Conservation (phyloP, 1,139 yeast species). For the Taphrina flavorubra region DNA sequence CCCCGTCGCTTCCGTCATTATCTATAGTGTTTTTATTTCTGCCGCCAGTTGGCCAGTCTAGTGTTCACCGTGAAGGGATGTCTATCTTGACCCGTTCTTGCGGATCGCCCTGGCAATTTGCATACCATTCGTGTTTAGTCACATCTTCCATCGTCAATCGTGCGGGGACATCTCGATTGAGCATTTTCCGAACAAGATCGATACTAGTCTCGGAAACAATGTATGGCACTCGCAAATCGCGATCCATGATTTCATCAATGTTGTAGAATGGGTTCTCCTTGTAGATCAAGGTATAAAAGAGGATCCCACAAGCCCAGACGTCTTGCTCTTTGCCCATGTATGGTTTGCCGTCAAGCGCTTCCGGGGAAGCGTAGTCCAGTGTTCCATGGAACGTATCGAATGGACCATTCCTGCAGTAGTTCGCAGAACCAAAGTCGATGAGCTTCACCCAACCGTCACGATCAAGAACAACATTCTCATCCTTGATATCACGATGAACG, state of each 20-base stretch:
- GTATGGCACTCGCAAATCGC: slow-evolving; percentile 72
- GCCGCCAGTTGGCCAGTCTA: background rate
- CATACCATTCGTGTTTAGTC: slow-evolving; percentile 67
- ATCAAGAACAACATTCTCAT: slow-evolving; percentile 90
- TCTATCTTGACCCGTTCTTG: slow-evolving; percentile 28
- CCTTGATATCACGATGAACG: slow-evolving; percentile 93
- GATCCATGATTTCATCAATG: slow-evolving; percentile 81
- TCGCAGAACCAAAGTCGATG: slow-evolving; percentile 95
- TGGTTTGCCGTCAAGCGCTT: slow-evolving; percentile 83
- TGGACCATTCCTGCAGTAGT: slow-evolving; percentile 87
- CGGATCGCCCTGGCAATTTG: slow-evolving; percentile 30
- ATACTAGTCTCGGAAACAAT: slow-evolving; percentile 63
- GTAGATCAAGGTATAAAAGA: slow-evolving; percentile 85
- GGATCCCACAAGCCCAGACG: slow-evolving; percentile 93
- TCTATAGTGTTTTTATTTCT: background rate
- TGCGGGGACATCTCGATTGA: slow-evolving; percentile 65
- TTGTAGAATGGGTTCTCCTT: slow-evolving; percentile 95
- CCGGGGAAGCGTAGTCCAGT: slow-evolving; percentile 96
- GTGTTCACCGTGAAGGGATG: slow-evolving; percentile 14
- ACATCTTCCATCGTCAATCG: slow-evolving; percentile 79
- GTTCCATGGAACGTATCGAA: slow-evolving; percentile 98
- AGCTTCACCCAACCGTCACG: slow-evolving; percentile 60
- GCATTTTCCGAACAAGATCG: slow-evolving; percentile 65
- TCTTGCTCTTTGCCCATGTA: slow-evolving; percentile 95
- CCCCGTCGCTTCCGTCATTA: background rate